These are phyloP conservation scores for Lactifluus volemus DNA, from an alignment of 768 basidiomycete genomes.

Conservation along the genomic window DNA sequence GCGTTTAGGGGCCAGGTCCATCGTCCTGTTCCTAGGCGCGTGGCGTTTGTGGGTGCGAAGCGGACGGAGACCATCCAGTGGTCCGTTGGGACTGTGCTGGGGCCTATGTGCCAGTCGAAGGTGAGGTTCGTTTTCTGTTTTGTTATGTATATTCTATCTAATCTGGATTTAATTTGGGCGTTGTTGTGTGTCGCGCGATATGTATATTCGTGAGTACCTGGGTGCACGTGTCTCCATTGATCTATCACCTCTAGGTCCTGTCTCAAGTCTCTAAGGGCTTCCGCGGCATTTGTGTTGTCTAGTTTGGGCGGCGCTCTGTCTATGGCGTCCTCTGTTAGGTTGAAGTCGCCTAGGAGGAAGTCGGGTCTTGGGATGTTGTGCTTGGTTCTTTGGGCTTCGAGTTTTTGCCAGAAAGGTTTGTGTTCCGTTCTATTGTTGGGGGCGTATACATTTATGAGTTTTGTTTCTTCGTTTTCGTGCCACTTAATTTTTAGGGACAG, in stretches of 20 bases:
- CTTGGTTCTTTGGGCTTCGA: too few relatives aligned
- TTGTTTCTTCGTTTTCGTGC: neutral
- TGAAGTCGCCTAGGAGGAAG: neutral
- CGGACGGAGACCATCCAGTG: neutral
- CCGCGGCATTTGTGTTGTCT: neutral
- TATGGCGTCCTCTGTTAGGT: neutral
- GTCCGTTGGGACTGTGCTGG: neutral
- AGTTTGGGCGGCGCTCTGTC: neutral
- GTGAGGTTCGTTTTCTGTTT: neutral
- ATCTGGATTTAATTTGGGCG: neutral
- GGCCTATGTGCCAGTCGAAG: neutral
- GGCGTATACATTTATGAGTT: neutral
- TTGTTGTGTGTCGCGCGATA: neutral
- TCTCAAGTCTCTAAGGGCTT: neutral
- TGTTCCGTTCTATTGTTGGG: neutral
- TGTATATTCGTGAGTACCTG: neutral
- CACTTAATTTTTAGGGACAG: conserved; percentile 11
- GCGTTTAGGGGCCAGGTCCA: neutral
- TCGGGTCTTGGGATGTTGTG: too few relatives aligned
- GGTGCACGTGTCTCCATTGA: neutral
- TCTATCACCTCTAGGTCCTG: accelerated
- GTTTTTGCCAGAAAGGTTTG: neutral
- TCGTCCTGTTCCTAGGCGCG: neutral
- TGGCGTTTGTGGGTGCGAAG: neutral
- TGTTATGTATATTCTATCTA: neutral